Base-by-base conservation (phyloP, 2,329 filamentous ascomycete species). In the Clarireedia paspali region DNA sequence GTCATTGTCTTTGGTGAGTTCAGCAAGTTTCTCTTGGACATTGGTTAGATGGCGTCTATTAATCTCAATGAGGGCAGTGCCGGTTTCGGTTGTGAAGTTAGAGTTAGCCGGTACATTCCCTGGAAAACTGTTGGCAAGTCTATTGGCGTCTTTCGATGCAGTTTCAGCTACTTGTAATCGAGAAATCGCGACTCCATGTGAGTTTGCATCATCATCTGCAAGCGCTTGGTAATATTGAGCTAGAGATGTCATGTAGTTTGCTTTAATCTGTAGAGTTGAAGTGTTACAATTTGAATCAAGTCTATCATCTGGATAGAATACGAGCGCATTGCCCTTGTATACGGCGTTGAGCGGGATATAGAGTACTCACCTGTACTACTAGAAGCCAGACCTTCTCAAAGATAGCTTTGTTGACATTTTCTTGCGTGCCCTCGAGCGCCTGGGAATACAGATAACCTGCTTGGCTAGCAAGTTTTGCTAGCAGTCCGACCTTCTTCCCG, bases 351-450 rank as follows among this genome's bases (percentile, higher is more conserved):
- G 39, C 17, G 9, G 46, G 20, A n/a, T 26, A 30, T 30, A 52
- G n/a, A 47, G 34, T 45, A 50, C 77, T 57, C 77, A 88, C 85
- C 78, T 92, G 89, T 51, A 85, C 82, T 66, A 97, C 82, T 61
- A 88, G 75, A 60, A 94, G 74, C 94, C 94, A 99, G 6, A 92
- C 86, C 67, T 95, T 94, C 71, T 97, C 94, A 67, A 99, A 97
- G 5, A 96, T 84, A 23, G 85, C 90, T 69, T 88, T 95, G 58
- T 84, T 86, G 26, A 95, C 91, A 68, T 96, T 96, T 55, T 96
- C 91, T 68, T 96, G 91, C 10, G 91, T 85, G 6, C 91, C 92
- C 68, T 99, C 94, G 0, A 87, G 80, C 1, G 91, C 90, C 69
- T 97, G 91, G 0, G 81, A 78, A 69, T 96, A 99, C 3, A 99